Evolutionary conservation across 208 protist genomes (phyloP).

Genomic region (Wallacemonas rigidus): DNA sequence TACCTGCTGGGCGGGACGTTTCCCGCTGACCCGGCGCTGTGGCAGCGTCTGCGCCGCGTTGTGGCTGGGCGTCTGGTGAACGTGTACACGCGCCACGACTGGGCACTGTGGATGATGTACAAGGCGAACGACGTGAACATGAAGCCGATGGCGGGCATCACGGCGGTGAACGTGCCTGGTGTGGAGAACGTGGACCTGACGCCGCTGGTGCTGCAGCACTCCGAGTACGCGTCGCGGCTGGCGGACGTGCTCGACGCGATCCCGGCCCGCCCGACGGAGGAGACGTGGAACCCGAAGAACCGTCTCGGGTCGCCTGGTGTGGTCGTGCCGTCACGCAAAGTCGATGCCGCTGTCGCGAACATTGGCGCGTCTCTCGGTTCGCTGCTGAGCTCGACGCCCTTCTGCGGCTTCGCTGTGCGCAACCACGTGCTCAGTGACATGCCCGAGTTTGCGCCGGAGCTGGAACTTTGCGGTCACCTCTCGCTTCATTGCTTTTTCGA

Average conservation of each 20-base stretch:
- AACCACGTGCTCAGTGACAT: conserved; percentile 45
- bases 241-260: conserved; percentile 58
- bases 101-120: conserved; percentile 83
- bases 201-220: conserved; percentile 57
- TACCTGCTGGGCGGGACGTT: conserved; percentile 80
- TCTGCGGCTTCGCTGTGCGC: conserved; percentile 40
- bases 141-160: conserved; percentile 79
- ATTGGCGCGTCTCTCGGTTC: conserved; percentile 43
- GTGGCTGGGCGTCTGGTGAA: conserved; percentile 89
- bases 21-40: conserved; percentile 48
- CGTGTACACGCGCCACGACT: conserved; percentile 85
- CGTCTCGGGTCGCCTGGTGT: conserved; percentile 55
- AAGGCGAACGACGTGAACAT: conserved; percentile 65
- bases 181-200: conserved; percentile 87
- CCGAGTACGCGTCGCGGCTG: conserved; percentile 61
- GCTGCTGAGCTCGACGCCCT: conserved; percentile 35
- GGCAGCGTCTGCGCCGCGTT: conserved; percentile 60
- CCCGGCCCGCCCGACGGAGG: conserved; percentile 36
- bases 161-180: conserved; percentile 68
- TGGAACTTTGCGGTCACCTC: conserved; percentile 38
- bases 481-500: conserved; percentile 49
- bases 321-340: conserved; percentile 33
- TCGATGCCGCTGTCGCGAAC: conserved; percentile 29
- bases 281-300: conserved; percentile 48
- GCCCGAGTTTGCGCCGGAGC: conserved; percentile 18